Percentiles rank a stretch among this genome's conserved stretches.
Conservation (phyloP, 345 rosid species). For the Sonneratia alba region DNA sequence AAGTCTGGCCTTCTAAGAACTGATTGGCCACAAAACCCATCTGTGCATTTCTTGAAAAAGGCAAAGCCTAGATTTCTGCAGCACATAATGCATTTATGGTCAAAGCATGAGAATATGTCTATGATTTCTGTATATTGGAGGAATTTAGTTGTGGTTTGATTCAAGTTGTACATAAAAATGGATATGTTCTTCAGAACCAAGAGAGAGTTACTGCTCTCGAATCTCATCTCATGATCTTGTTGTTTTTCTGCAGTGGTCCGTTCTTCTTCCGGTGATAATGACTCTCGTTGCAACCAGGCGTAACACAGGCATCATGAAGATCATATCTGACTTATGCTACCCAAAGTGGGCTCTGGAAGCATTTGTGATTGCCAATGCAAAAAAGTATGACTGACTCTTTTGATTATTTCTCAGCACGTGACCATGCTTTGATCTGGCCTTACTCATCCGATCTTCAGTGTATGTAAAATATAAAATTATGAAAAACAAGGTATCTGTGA, state of each 20-base stretch:
- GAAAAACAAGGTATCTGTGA: neutral
- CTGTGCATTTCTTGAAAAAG: neutral
- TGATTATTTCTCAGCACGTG: neutral
- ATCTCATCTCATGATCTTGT: neutral
- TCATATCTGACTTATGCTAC: constrained; percentile 51
- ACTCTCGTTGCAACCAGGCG: constrained; percentile 73
- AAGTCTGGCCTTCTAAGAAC: neutral
- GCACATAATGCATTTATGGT: neutral
- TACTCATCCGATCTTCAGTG: neutral
- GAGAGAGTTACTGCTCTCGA: neutral
- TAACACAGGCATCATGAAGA: constrained; percentile 24
- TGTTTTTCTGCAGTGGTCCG: constrained; percentile 59
- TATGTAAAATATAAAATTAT: neutral
- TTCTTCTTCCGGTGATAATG: constrained; percentile 90
- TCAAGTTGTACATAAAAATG: neutral
- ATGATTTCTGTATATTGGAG: neutral
- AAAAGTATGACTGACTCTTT: constrained; percentile 32
- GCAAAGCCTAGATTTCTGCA: neutral
- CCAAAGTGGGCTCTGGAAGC: constrained; percentile 90
- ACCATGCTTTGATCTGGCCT: neutral
- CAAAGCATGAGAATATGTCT: neutral
- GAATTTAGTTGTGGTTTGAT: neutral
- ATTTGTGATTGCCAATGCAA: constrained; percentile 70
- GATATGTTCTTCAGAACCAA: neutral
- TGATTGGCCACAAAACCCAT: neutral